Conservation (phyloP, 345 rosid species). For the Salix koriyanagi region DNA sequence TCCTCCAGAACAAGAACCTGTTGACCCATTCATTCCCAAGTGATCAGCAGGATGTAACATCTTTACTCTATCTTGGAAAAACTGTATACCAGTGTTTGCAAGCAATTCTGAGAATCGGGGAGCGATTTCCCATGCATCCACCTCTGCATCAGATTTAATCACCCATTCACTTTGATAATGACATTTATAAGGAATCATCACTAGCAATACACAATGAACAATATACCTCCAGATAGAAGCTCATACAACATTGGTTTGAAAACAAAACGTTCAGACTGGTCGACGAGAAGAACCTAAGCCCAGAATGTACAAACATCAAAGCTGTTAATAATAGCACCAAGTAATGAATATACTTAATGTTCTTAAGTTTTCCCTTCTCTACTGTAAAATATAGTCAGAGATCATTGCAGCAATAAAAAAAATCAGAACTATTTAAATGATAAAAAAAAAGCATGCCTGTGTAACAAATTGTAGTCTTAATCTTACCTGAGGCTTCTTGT, state of each 20-base stretch:
- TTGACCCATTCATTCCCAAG: conserved; percentile 46
- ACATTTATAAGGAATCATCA: neutral
- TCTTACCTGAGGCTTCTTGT: conserved; percentile 70
- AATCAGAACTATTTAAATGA: too few species aligned
- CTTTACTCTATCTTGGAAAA: conserved; percentile 78
- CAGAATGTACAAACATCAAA: conserved; percentile 5
- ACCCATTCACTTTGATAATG: neutral
- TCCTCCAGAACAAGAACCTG: conserved; percentile 54
- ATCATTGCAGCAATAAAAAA: too few species aligned
- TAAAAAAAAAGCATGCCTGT: too few species aligned
- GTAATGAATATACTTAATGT: neutral
- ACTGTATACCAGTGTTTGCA: conserved; percentile 61
- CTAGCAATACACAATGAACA: neutral
- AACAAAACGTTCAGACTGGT: conserved; percentile 88
- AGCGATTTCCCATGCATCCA: conserved; percentile 96
- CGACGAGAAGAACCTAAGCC: conserved; percentile 80
- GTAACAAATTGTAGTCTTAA: too few species aligned
- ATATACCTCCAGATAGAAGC: conserved; percentile 82
- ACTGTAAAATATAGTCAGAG: too few species aligned
- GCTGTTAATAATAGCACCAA: neutral
- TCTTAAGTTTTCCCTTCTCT: too few species aligned
- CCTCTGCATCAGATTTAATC: conserved; percentile 51
- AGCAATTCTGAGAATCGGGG: conserved; percentile 87
- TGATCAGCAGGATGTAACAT: conserved; percentile 60
- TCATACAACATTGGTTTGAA: conserved; percentile 96